Evolutionary conservation across 768 basidiomycete species (phyloP), one percentile per base, ranked within the genome.

Genomic region (Suillus variegatus): DNA sequence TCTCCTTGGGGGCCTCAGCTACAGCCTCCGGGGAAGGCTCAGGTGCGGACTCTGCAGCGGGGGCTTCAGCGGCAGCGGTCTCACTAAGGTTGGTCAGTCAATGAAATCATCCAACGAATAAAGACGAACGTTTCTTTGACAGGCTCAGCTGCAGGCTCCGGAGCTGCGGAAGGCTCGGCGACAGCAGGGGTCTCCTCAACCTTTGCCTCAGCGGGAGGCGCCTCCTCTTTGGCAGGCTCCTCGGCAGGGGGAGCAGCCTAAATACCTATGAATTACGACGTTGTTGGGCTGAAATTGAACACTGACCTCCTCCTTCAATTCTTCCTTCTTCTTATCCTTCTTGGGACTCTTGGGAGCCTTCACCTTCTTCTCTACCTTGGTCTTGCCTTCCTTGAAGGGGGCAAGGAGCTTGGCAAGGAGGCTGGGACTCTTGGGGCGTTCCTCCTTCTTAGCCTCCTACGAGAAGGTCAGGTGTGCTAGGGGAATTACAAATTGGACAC

Each of bases 321-420:
- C 88, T 70, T 90, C 87, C 81, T 91, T 90, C 84, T 91, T 91
- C 82, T 91, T 91, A 76, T 89, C 86, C 80, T 90, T 91, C 84
- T 91, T 92, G 43, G 89, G 87, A 77, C 87, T 90, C 86, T 86
- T 92, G 74, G 89, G 85, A 72, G 82, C 83, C 68, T 79, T 84
- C 76, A 84, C 83, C 68, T 77, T 82, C 79, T 84, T 92, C 70
- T 88, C 87, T 63, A 78, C 81, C 76, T 82, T 84, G 67, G 74
- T 75, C 77, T 80, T 82, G 61, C 75, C 72, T 51, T 77, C 76
- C 82, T 92, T 93, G 85, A 94, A 89, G 49, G 90, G 85, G 36
- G 88, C 88, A 65, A 96, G 88, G 67, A 96, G 80, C 79, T 91
- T 95, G 71, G 87, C 75, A 64, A 96, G 83, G 69, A 95, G 73